Base-by-base conservation (phyloP, 2,329 filamentous ascomycete species). In the Trichothecium roseum region DNA sequence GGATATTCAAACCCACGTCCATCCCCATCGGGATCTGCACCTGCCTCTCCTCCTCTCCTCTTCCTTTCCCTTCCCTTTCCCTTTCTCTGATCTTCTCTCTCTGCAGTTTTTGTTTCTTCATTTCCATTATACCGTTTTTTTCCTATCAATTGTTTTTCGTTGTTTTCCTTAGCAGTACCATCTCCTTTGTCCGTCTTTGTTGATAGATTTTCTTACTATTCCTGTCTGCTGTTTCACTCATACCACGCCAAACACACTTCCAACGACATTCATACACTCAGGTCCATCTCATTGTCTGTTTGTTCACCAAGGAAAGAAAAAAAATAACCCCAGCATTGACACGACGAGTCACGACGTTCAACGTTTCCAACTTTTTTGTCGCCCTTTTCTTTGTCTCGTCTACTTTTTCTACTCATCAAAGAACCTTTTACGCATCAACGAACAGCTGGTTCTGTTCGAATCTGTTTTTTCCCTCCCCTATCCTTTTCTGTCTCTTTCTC, bases 31-130 rank as follows among this genome's bases (percentile, higher is more conserved):
- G 12, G 32, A 24, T 18, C n/a, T 27, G 14, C 28, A 17, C n/a
- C 30, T 16, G 8, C n/a, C 28, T 17, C 24, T 30, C 30, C 36
- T 29, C 18, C 16, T 16, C 28, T 30, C 28, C 27, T 35, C 32
- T 30, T 15, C 26, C 26, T 14, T 28, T 22, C 31, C n/a, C 30
- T 16, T 31, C 34, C 36, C 28, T 14, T 41, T 35, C 32, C 24
- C 18, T 32, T 35, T 30, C 27, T 39, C 33, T 24, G 29, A 28
- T 18, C 20, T 32, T 28, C 28, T 32, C 28, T 15, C 10, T 33
- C 18, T 7, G 16, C 14, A 6, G 4, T 9, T 32, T 18, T 26
- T n/a, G 12, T 18, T n/a, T 22, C n/a, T 10, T 36, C 32, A 29
- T 37, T 27, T 28, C 35, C 20, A 14, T 30, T 37, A 15, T 26